Evolutionary conservation across 352 stramenopile species (phyloP), one percentile per base, ranked within the genome.

Genomic region (Pythium periplocum): DNA sequence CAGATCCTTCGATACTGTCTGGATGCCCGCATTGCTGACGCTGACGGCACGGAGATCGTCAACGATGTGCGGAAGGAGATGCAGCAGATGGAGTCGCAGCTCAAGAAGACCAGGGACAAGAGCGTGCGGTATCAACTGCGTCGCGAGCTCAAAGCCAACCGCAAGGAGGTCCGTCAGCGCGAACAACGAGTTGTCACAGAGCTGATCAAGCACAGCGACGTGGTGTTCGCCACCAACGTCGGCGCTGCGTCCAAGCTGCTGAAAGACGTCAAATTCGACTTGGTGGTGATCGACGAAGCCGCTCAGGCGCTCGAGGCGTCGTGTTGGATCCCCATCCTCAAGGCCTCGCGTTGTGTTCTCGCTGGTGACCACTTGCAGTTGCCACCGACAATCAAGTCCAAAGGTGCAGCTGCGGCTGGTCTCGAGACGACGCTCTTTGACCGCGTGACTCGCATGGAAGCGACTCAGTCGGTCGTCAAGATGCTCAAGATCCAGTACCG

Each of bases 401-500:
- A 89, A 50, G 54, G 69, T 4, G 81, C 76, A 40, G 87, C 86
- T 12, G 61, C 79, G 33, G 65, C 75, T 50, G 88, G 88, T 3
- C 77, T 99, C 12, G 83, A 90, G 4, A 66, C 86, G 32, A 99
- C 97, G 41, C 75, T 99, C 41, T 99, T 99, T 76, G 96, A 99
- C 60, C 79, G 96, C 40, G 63, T 99, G 4, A 94, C 98, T 56
- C 68, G 80, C 32, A 74, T 83, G 33, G 8, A 42, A 39, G 71
- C 53, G 42, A 86, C 66, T 35, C 68, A 78, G 45, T 55, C 53
- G 9, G 71, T 90, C n/a, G 71, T 87, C n/a, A 76, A 86, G 52
- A 98, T 99, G 90, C 75, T 99, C 12, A 75, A 93, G 40, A 94
- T 92, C 5, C 96, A 99, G 78, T 99, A 99, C 59, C 90, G 96